Evolutionary conservation across 768 basidiomycete species (phyloP).

Genomic region (Tulasnella sp.): DNA sequence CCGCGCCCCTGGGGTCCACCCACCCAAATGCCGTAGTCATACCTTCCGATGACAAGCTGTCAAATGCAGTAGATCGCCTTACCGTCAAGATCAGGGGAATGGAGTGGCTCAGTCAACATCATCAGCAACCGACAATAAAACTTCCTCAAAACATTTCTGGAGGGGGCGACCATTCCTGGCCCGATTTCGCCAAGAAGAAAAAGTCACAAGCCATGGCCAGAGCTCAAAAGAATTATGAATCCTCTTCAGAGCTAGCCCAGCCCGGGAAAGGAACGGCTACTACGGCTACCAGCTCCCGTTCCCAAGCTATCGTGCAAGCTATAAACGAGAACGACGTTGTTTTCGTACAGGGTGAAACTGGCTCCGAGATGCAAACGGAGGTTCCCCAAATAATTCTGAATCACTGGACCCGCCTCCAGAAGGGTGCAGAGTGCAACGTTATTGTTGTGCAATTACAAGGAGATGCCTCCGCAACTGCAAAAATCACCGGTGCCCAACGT

Average conservation of each 20-base stretch:
- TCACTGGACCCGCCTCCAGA: constrained; percentile 71
- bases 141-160: not conserved
- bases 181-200: not conserved
- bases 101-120: not conserved
- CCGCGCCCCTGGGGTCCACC: not conserved
- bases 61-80: not conserved
- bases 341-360: constrained; percentile 86
- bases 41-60: not conserved
- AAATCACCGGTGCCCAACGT: constrained; percentile 88
- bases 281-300: constrained; percentile 45
- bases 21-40: not conserved
- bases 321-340: constrained; percentile 81
- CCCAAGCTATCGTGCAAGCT: constrained; percentile 66
- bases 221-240: not conserved
- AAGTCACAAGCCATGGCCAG: not conserved
- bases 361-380: constrained; percentile 94
- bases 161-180: not conserved
- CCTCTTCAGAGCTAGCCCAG: too few relatives aligned
- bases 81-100: not conserved
- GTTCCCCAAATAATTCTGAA: constrained; percentile 92
- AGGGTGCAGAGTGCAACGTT: constrained; percentile 85
- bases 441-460: constrained; percentile 93
- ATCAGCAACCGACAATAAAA: not conserved
- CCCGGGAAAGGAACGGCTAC: too few relatives aligned
- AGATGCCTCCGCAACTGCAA: constrained; percentile 87